Conservation (phyloP, 2,329 filamentous ascomycete species). For the Verticillium isaacii region DNA sequence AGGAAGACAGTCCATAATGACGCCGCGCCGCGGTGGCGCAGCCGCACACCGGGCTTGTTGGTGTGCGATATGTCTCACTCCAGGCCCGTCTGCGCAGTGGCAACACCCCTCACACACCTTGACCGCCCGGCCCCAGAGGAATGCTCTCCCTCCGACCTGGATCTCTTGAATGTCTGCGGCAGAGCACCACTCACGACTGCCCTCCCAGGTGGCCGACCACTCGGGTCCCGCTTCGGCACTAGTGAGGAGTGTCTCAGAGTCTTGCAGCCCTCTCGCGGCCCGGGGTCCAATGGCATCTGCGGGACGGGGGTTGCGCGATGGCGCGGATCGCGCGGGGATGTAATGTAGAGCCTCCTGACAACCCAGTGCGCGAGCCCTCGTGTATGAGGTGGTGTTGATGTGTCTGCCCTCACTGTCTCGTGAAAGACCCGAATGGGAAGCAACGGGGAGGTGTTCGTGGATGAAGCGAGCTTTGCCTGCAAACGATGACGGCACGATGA, state of each 20-base stretch:
- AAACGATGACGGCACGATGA: background rate
- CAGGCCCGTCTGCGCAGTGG: background rate
- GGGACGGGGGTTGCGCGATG: background rate
- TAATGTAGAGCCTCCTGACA: background rate
- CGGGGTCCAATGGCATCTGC: background rate
- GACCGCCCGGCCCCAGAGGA: background rate
- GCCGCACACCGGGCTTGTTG: background rate
- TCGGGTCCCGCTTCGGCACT: background rate
- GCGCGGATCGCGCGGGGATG: background rate
- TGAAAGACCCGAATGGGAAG: background rate
- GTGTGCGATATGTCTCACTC: background rate
- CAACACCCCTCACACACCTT: background rate
- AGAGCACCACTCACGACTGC: background rate
- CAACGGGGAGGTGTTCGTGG: background rate
- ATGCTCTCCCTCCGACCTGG: background rate
- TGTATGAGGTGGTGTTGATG: background rate
- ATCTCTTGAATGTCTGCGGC: background rate
- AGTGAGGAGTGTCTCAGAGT: background rate
- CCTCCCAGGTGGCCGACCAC: background rate
- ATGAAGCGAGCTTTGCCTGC: background rate
- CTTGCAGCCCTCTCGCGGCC: background rate
- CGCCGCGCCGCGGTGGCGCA: background rate
- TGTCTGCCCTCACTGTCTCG: background rate
- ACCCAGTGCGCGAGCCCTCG: background rate
- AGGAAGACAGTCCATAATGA: background rate